phyloP scores from a whole-genome alignment of 495 filamentous ascomycete species.

The Cladorrhinum samala region DNA sequence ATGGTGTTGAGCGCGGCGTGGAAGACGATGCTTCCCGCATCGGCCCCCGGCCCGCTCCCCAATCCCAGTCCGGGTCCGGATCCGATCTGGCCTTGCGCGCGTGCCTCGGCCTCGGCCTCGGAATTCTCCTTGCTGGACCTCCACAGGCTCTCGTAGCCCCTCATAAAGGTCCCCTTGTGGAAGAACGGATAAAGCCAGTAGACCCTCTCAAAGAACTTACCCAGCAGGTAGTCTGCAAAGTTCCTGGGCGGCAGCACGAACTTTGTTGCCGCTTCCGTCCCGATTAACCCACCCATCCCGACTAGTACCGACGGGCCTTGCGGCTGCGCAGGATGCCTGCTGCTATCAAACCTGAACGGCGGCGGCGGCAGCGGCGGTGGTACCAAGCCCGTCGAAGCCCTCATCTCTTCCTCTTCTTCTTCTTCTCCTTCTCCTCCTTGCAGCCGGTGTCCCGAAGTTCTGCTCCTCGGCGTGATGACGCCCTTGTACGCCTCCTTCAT shows the following conservation, averaged over 20 bases:
- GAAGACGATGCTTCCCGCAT: constrained; percentile 37
- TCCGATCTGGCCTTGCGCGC: not conserved
- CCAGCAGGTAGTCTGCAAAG: constrained; percentile 41
- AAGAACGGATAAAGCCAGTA: constrained; percentile 43
- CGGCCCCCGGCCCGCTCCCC: constrained; percentile 35
- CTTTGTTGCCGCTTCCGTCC: constrained; percentile 9
- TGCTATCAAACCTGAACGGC: not conserved
- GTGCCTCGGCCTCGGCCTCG: not conserved
- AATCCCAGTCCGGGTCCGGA: constrained; percentile 33
- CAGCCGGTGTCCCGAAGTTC: no score
- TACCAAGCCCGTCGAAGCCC: not conserved
- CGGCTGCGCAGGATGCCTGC: not conserved
- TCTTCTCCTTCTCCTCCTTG: no score
- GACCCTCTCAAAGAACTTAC: constrained; percentile 36
- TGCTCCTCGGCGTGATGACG: constrained; percentile 13
- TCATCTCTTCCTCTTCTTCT: no score
- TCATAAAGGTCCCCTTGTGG: constrained; percentile 38
- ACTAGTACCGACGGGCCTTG: not conserved
- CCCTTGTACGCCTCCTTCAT: constrained; percentile 36
- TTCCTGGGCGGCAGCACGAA: constrained; percentile 34
- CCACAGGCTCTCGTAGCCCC: constrained; percentile 42
- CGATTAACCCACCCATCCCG: constrained; percentile 3
- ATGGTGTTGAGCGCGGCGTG: constrained; percentile 41
- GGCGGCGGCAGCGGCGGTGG: not conserved
- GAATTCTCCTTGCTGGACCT: constrained; percentile 21